Evolutionary conservation across 1,284 basidiomycete genomes (phyloP).

Genomic region (Naganishia sp.): DNA sequence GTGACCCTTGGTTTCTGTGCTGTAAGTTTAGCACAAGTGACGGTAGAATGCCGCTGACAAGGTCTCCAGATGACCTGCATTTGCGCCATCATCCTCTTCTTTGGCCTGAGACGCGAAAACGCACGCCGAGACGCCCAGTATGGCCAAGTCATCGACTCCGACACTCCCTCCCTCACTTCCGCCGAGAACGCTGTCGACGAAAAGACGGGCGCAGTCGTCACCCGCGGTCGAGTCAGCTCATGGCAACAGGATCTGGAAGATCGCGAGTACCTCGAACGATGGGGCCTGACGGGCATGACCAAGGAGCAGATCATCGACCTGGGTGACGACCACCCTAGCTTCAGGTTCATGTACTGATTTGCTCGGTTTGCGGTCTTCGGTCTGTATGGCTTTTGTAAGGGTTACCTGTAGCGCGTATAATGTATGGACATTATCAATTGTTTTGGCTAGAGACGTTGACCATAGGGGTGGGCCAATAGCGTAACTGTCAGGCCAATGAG

Average conservation of each 20-base stretch:
- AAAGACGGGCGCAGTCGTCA: conserved; percentile 72
- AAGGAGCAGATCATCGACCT: conserved; percentile 54
- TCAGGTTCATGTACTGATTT: conserved; percentile 23
- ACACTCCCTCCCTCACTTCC: conserved; percentile 58
- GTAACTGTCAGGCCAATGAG: too few relatives aligned
- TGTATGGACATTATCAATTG: not conserved
- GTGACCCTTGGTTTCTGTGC: conserved; percentile 50
- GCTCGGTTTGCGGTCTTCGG: not conserved
- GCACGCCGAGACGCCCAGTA: conserved; percentile 47
- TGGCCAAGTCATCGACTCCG: conserved; percentile 52
- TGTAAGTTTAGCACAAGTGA: conserved; percentile 36
- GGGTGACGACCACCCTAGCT: conserved; percentile 47
- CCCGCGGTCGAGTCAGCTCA: conserved; percentile 64
- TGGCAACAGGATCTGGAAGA: conserved; percentile 41
- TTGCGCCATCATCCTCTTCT: conserved; percentile 46
- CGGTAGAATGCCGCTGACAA: not conserved
- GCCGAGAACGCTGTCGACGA: conserved; percentile 56
- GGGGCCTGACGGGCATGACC: conserved; percentile 52
- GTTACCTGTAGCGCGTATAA: not conserved
- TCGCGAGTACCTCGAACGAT: conserved; percentile 47
- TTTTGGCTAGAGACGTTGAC: not conserved
- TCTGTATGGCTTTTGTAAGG: not conserved
- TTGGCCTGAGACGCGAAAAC: conserved; percentile 51
- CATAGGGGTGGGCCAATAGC: not conserved
- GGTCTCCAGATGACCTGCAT: conserved; percentile 39